Percentiles rank a stretch among this genome's conserved stretches.
Evolutionary conservation across 768 basidiomycete genomes (phyloP).

Genomic region (Macrocybe gigantea): DNA sequence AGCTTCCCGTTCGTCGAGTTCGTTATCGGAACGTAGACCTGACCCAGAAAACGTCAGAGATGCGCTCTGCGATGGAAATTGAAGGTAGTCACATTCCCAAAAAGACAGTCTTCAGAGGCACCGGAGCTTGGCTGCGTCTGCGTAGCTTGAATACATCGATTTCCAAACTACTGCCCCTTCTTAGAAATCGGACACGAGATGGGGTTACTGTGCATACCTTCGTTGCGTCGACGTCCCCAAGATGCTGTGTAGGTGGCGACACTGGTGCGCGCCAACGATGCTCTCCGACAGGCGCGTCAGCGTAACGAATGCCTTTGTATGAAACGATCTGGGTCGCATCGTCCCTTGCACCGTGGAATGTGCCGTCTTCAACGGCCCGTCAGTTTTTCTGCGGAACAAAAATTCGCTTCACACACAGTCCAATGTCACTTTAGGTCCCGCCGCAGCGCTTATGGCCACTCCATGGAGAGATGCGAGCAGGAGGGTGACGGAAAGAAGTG

Average conservation of each 20-base stretch:
- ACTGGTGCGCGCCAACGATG: conserved; percentile 36
- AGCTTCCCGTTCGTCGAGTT: conserved; percentile 16
- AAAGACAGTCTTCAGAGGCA: conserved; percentile 37
- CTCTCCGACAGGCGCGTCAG: conserved; percentile 35
- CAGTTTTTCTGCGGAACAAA: too few species aligned
- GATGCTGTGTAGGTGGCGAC: conserved; percentile 27
- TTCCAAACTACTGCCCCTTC: conserved; percentile 20
- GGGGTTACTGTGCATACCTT: conserved; percentile 14
- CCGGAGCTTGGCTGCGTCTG: conserved; percentile 20
- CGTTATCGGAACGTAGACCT: conserved; percentile 30
- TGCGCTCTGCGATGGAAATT: neutral
- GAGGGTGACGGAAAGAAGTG: too few species aligned
- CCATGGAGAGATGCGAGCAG: too few species aligned
- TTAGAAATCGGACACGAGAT: too few species aligned
- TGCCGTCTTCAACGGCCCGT: conserved; percentile 22
- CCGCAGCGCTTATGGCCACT: too few species aligned
- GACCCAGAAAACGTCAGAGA: neutral
- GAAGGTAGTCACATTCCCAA: conserved; percentile 28
- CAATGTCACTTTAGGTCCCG: too few species aligned
- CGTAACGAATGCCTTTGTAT: conserved; percentile 36
- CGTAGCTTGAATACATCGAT: conserved; percentile 26
- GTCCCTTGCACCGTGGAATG: conserved; percentile 27
- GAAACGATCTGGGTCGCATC: conserved; percentile 24
- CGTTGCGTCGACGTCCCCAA: conserved; percentile 31
- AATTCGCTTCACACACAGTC: too few species aligned